phyloP scores from a whole-genome alignment of 495 filamentous ascomycete species.

The Friedmanniomyces simplex region DNA sequence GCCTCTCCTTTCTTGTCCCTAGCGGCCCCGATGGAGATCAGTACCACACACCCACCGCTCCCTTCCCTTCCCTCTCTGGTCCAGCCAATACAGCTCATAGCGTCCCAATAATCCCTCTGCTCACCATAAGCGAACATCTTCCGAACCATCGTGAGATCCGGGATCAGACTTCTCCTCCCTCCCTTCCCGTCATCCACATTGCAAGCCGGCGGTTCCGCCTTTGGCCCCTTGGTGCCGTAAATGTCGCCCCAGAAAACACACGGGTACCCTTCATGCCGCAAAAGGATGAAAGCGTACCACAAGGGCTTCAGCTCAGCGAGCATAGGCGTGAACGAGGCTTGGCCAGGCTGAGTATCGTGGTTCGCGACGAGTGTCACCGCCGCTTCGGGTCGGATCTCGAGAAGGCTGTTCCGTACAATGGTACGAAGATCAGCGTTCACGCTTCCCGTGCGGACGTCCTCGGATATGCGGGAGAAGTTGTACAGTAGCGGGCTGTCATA shows the following conservation, averaged over 20 bases:
- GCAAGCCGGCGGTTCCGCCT: constrained; percentile 48
- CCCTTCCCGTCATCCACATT: background rate
- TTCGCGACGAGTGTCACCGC: constrained; percentile 44
- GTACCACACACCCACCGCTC: constrained; percentile 25
- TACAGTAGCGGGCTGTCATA: constrained; percentile 61
- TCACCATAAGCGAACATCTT: constrained; percentile 60
- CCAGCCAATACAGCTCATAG: constrained; percentile 58
- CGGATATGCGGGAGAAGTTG: constrained; percentile 41
- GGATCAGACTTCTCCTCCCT: constrained; percentile 40
- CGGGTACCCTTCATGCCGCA: constrained; percentile 54
- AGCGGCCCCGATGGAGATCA: background rate
- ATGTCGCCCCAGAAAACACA: constrained; percentile 68
- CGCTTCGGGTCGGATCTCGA: constrained; percentile 46
- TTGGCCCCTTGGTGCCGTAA: constrained; percentile 52
- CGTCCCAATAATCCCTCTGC: constrained; percentile 60
- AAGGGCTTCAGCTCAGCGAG: constrained; percentile 31
- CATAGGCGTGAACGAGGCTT: constrained; percentile 31
- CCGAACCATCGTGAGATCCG: constrained; percentile 51
- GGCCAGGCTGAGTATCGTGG: constrained; percentile 35
- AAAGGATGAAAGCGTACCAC: constrained; percentile 47
- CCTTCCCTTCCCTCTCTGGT: constrained; percentile 37
- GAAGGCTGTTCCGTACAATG: constrained; percentile 52
- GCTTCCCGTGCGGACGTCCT: constrained; percentile 36
- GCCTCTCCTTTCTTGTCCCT: background rate
- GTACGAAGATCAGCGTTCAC: constrained; percentile 47